Percentiles rank a stretch among this genome's conserved stretches.
These are phyloP conservation scores for Bertia moriformis DNA, from an alignment of 2,329 filamentous ascomycete genomes.

Conservation along the genomic window DNA sequence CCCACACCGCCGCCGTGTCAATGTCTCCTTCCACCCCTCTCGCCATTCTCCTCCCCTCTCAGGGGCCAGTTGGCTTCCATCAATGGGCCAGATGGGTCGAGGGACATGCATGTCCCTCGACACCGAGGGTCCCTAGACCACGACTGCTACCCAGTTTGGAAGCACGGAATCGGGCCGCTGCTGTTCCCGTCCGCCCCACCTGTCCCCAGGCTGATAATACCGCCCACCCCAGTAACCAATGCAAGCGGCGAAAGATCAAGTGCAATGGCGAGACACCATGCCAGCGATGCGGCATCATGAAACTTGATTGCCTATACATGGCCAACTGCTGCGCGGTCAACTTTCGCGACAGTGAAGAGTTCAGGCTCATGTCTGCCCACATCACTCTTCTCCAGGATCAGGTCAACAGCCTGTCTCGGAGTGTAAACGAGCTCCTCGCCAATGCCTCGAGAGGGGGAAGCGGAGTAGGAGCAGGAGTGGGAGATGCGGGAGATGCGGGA, in stretches of 20 bases:
- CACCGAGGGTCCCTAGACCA: too few relatives aligned
- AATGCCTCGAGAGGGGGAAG: too few relatives aligned
- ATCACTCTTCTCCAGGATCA: slow-evolving; percentile 68
- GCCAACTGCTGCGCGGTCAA: slow-evolving; percentile 58
- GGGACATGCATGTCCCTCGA: too few relatives aligned
- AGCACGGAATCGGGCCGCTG: too few relatives aligned
- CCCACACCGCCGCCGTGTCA: too few relatives aligned
- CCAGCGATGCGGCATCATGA: slow-evolving; percentile 54
- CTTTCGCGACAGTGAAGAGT: slow-evolving; percentile 88
- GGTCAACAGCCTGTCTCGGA: slow-evolving; percentile 63
- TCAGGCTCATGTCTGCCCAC: slow-evolving; percentile 64
- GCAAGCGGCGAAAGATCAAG: slow-evolving; percentile 63
- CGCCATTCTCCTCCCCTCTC: too few relatives aligned
- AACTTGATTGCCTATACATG: slow-evolving; percentile 49
- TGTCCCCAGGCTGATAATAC: too few relatives aligned
- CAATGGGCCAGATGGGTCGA: too few relatives aligned
- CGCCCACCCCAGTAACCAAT: slow-evolving; percentile 41
- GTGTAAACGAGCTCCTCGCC: slow-evolving; percentile 42
- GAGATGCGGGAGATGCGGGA: background rate
- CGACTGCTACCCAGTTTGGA: too few relatives aligned
- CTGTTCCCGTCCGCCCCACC: too few relatives aligned
- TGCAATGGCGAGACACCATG: slow-evolving; percentile 59
- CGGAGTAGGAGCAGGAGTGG: background rate
- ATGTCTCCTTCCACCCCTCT: too few relatives aligned
- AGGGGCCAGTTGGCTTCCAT: too few relatives aligned